Percentiles rank a stretch among this genome's conserved stretches.
These are phyloP conservation scores for Cardamine occulta DNA, from an alignment of 345 rosid species.

Conservation along the genomic window DNA sequence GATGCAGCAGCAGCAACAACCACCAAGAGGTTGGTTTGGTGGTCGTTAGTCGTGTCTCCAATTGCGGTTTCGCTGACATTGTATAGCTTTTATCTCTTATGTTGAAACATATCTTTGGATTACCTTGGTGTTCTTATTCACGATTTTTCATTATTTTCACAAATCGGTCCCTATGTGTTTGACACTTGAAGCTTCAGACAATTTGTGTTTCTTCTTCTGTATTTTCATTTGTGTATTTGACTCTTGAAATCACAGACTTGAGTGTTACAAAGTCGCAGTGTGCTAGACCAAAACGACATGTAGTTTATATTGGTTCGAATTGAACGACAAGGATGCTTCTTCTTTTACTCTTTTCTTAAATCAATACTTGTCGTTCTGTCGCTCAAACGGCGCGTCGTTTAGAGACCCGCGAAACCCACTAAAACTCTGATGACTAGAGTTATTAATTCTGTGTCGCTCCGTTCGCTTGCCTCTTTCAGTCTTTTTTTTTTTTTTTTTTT, in stretches of 20 bases:
- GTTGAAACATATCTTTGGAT: constrained; percentile 1
- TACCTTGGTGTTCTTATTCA: constrained; percentile 5
- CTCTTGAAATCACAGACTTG: background rate
- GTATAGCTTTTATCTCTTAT: constrained; percentile 35
- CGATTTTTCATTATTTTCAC: constrained; percentile 11
- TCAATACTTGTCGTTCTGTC: background rate
- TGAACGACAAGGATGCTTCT: background rate
- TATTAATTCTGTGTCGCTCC: background rate
- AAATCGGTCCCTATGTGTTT: constrained; percentile 5
- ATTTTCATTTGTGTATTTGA: constrained; percentile 25
- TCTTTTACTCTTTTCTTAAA: background rate
- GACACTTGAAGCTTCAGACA: constrained; percentile 5
- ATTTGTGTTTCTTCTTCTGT: background rate
- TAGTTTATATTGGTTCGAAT: background rate
- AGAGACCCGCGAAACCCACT: constrained; percentile 30
- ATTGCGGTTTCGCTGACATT: constrained; percentile 26
- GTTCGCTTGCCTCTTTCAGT: background rate
- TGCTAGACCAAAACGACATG: background rate
- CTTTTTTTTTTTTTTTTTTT: background rate
- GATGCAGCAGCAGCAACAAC: constrained; percentile 63
- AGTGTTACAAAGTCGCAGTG: background rate
- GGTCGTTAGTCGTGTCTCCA: constrained; percentile 48
- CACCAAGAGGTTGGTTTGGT: constrained; percentile 79
- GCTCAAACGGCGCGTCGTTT: constrained; percentile 8
- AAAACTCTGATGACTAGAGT: background rate